phyloP scores from a whole-genome alignment of 768 basidiomycete genomes.

The Lactarius sp. region DNA sequence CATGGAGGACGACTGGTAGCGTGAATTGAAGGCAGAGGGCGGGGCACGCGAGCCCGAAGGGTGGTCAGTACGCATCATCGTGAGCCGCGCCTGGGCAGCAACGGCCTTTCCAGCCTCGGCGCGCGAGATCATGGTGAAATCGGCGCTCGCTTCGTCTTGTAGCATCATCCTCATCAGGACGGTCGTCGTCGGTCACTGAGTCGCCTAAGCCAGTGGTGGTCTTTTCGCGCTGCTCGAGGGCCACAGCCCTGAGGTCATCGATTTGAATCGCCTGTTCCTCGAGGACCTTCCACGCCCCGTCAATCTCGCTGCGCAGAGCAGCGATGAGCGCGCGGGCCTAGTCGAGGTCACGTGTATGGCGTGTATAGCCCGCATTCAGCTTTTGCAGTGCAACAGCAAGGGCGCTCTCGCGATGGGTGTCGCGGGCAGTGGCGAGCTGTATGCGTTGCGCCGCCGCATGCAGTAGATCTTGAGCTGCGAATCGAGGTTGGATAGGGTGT shows the following conservation, averaged over 20 bases:
- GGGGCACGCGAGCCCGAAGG: neutral
- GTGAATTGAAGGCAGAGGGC: neutral
- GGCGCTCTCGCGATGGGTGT: conserved; percentile 67
- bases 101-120: conserved; percentile 23
- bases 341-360: conserved; percentile 54
- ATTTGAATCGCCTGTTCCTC: conserved; percentile 68
- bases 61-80: conserved; percentile 6
- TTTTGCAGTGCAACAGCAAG: conserved; percentile 74
- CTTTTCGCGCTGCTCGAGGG: conserved; percentile 16
- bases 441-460: conserved; percentile 55
- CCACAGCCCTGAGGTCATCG: conserved; percentile 49
- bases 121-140: no score
- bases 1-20: neutral
- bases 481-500: conserved; percentile 19
- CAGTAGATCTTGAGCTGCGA: conserved; percentile 44
- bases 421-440: conserved; percentile 56
- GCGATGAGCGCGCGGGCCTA: conserved; percentile 44
- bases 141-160: no score
- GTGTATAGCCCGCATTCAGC: conserved; percentile 69
- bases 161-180: no score
- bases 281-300: conserved; percentile 78
- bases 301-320: conserved; percentile 62
- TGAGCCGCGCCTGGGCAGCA: conserved; percentile 19
- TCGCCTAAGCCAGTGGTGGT: no score
- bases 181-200: no score